Conservation (phyloP, 73 alveolate species). For the Paramecium pentaurelia region DNA sequence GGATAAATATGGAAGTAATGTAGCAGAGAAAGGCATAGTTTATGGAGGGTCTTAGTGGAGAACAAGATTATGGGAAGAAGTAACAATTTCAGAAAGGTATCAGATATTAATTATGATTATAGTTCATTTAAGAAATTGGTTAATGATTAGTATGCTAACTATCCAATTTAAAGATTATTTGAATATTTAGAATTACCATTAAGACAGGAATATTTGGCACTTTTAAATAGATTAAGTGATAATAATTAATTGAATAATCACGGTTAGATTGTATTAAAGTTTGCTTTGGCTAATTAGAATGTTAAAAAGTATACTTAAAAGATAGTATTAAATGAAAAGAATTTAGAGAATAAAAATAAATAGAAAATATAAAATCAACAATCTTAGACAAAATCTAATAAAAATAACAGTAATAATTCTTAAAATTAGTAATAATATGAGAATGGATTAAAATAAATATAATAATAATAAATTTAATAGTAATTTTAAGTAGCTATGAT, state of each 20-base stretch:
- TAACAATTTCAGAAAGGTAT: constrained; percentile 47
- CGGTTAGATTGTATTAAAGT: constrained; percentile 10
- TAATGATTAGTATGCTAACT: constrained; percentile 58
- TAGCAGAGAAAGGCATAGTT: constrained; percentile 54
- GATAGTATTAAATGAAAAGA: background rate
- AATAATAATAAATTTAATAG: background rate
- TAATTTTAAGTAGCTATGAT: background rate
- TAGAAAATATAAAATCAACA: background rate
- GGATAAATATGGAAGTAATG: constrained; percentile 63
- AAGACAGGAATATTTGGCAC: background rate
- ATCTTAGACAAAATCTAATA: background rate
- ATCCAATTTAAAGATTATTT: constrained; percentile 42
- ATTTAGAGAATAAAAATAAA: background rate
- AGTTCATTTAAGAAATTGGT: constrained; percentile 42
- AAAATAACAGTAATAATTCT: background rate
- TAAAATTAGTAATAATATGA: background rate
- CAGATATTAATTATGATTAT: background rate
- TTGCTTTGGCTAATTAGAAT: background rate
- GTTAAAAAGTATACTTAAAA: background rate
- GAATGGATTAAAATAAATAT: background rate
- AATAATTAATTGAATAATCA: background rate
- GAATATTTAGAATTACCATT: constrained; percentile 15
- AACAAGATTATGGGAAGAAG: constrained; percentile 23
- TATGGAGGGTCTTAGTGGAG: constrained; percentile 44
- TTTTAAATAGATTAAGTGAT: background rate